Base-by-base conservation (phyloP, 306 rosid species). In the Vicia sativa region DNA sequence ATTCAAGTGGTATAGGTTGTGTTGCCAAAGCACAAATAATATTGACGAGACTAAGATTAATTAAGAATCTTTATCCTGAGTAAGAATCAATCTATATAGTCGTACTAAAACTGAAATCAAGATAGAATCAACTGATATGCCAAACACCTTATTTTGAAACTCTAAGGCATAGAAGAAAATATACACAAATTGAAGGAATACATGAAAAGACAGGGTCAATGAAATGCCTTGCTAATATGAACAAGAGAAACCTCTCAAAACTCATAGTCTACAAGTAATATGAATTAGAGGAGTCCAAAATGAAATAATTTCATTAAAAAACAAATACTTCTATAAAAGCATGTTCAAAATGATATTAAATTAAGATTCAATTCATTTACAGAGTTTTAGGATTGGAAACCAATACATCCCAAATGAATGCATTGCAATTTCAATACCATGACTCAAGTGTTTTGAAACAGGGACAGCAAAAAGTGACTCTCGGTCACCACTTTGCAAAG, bases 1-100 rank as follows among this genome's bases (percentile, higher is more conserved):
- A 69, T 19, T 66, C 16, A 11, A 52, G 45, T 12, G 43, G 58
- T 45, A 60, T 16, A 14, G 50, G 58, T 52, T 26, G 55, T 68
- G 38, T 62, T 38, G 48, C 15, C 65, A 58, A 67, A 50, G 58
- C 57, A 49, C 55, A 65, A 14, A 71, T 16, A 42, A 72, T 11
- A 64, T 2, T 21, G 2, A 21, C 23, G 23, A 2, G 23, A 21
- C 23, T 21, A 21, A 21, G 23, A 21, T 21, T 34, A 70, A 55
- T 16, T 3, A 41, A 29, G 55, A 9, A 57, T 45, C 45, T 29
- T 9, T 52, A n/a, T 37, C 45, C 45, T 46, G 46, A 58, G 14
- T 25, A 43, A 10, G 26, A 64, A 34, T 14, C 42, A 13, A 19
- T 45, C 16, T n/a, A 59, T 29, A 9, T 29, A 9, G 46, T 14